Base-by-base conservation (phyloP, 257 asterid genomes). In the Mitragyna speciosa region DNA sequence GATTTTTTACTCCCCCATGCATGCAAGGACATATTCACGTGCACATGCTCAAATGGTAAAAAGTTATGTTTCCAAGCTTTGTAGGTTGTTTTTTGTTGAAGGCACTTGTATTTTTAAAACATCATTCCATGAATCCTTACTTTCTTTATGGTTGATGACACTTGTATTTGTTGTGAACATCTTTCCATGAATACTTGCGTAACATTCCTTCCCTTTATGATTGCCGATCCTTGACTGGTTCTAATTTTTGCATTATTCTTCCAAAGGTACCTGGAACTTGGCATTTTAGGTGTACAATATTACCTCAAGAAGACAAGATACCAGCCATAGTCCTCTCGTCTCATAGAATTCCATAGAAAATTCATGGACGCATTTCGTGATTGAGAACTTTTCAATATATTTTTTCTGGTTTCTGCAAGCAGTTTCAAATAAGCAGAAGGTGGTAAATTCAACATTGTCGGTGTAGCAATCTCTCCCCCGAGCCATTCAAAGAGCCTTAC, bases 241-340 rank as follows among this genome's bases (percentile, higher is more conserved):
- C 73, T 69, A 78, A 69, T 31, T 67, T 17, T 47, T 12, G 41
- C n/a, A 14, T 66, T 54, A 26, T 43, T 76, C 20, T 73, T 33
- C 30, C 33, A 4, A 45, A 85, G 98, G 97, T 86, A 30, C 87
- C 88, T 10, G 99, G 98, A 33, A 95, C 99, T 2, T 95, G 98
- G 99, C 99, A 95, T 84, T 85, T 95, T 76, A 88, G 99, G 90
- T 93, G 97, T 88, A 95, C 99, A 6, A 95, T 95, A 84, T 86
- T 95, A 76, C 99, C 99, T 78, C 98, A 88, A 74, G 99, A 93
- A 87, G 97, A 93, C 75, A 90, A 87, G 84, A 95, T 93, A 63
- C 97, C 97, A 3, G 97, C 98, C 52, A 83, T 93, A 51, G 88
- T 89, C 6, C 6, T 49, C 94, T 26, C 97, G 94, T 26, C 92